These are phyloP conservation scores for Wallacemonas sp. DNA, from an alignment of 208 protist species.

Conservation along the genomic window DNA sequence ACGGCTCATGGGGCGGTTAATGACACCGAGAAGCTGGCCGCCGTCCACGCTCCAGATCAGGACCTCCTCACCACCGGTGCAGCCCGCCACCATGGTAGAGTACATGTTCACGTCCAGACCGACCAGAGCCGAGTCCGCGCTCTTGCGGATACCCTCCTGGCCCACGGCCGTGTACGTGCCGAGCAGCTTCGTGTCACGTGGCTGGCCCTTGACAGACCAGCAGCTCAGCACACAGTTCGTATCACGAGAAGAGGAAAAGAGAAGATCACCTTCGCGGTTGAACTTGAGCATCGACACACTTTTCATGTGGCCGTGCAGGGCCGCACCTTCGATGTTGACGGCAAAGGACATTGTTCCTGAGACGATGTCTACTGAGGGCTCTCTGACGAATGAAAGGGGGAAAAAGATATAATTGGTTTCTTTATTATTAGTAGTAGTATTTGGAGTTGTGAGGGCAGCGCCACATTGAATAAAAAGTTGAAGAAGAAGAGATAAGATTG, in stretches of 20 bases:
- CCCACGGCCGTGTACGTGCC: slow-evolving; percentile 95
- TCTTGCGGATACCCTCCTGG: slow-evolving; percentile 26
- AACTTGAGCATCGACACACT: slow-evolving; percentile 94
- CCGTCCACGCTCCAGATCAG: slow-evolving; percentile 92
- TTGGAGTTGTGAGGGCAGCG: background rate
- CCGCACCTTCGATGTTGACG: slow-evolving; percentile 62
- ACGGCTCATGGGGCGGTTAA: slow-evolving; percentile 72
- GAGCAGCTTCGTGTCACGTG: slow-evolving; percentile 92
- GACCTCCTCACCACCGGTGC: slow-evolving; percentile 71
- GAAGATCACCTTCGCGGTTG: slow-evolving; percentile 97
- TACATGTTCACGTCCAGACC: slow-evolving; percentile 92
- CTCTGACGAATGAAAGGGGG: background rate
- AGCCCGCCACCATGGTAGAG: slow-evolving; percentile 85
- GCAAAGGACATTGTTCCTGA: slow-evolving; percentile 13
- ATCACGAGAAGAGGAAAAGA: slow-evolving; percentile 96
- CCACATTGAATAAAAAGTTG: background rate
- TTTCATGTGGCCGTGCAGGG: slow-evolving; percentile 91
- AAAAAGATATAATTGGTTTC: slow-evolving; percentile 1
- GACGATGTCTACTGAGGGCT: too few species aligned
- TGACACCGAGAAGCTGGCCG: slow-evolving; percentile 80
- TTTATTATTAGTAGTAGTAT: too few species aligned
- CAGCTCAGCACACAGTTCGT: slow-evolving; percentile 74
- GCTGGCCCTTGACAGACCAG: slow-evolving; percentile 81
- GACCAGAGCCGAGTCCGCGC: slow-evolving; percentile 88
- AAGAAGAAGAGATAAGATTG: background rate